These are phyloP conservation scores for Linum tenue DNA, from an alignment of 345 rosid species.

Conservation along the genomic window DNA sequence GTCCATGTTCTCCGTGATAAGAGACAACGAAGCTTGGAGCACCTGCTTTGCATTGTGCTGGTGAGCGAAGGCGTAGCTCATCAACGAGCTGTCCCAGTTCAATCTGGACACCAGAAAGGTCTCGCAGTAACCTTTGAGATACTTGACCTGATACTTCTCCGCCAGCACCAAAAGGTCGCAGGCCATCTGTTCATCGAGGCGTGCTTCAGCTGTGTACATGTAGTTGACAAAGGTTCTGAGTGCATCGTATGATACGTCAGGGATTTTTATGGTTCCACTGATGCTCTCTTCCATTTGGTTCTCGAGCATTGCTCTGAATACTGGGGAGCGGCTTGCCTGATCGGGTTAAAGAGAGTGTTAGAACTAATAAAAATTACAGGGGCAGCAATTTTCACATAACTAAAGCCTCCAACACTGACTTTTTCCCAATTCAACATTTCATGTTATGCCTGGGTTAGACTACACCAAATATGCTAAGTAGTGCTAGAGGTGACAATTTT, in stretches of 20 bases:
- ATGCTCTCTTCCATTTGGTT: conserved; percentile 82
- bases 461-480: too few species aligned
- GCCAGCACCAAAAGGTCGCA: conserved; percentile 72
- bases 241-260: conserved; percentile 55
- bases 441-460: too few species aligned
- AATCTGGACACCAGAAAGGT: conserved; percentile 61
- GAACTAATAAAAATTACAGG: neutral
- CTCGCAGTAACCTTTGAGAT: conserved; percentile 71
- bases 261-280: conserved; percentile 73
- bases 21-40: conserved; percentile 50
- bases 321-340: conserved; percentile 71
- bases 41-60: conserved; percentile 69
- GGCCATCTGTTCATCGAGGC: conserved; percentile 71
- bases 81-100: conserved; percentile 63
- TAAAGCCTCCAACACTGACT: too few species aligned
- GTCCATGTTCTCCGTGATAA: conserved; percentile 72
- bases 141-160: conserved; percentile 73
- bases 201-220: conserved; percentile 72
- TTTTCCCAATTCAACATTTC: too few species aligned
- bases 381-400: too few species aligned
- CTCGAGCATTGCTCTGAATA: conserved; percentile 80
- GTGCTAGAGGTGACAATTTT: too few species aligned
- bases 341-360: neutral
- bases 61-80: conserved; percentile 76
- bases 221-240: conserved; percentile 55